Percentiles rank a stretch among this genome's conserved stretches.
These are phyloP conservation scores for Fonsecaea pugnacius DNA, from an alignment of 2,329 filamentous ascomycete genomes.

Conservation along the genomic window DNA sequence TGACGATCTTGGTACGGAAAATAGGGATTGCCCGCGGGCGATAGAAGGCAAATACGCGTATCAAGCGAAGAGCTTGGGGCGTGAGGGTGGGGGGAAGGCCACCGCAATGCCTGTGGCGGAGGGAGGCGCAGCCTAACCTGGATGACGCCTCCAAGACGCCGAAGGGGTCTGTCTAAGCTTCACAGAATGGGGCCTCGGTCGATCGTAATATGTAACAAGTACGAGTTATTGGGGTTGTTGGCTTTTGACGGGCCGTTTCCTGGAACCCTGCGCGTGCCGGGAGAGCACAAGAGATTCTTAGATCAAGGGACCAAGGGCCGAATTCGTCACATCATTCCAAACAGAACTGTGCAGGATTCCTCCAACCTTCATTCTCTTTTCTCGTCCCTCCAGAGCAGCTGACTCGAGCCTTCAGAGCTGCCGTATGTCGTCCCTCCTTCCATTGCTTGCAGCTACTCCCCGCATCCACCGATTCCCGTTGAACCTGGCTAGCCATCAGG, in stretches of 20 bases:
- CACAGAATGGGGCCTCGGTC: conserved; percentile 11
- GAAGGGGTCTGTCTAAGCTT: conserved; percentile 4
- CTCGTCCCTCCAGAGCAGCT: background rate
- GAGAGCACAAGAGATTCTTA: conserved; percentile 7
- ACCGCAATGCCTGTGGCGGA: background rate
- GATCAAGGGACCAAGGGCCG: background rate
- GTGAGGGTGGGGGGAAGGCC: background rate
- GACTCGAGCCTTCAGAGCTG: background rate
- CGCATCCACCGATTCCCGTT: background rate
- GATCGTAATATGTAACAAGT: background rate
- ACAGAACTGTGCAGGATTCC: background rate
- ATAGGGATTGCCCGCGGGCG: background rate
- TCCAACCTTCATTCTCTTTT: conserved; percentile 3
- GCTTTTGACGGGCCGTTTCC: conserved; percentile 15
- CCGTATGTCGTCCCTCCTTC: conserved; percentile 2
- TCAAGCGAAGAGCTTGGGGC: background rate
- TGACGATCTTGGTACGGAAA: background rate
- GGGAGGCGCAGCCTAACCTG: conserved; percentile 20
- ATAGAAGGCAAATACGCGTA: background rate
- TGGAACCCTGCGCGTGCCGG: conserved; percentile 14
- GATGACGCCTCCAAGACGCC: conserved; percentile 20
- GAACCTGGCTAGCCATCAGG: conserved; percentile 7
- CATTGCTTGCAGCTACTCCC: background rate
- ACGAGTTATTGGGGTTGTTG: background rate
- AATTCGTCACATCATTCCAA: conserved; percentile 10